Percentiles rank a stretch among this genome's conserved stretches.
Conservation (phyloP, 1,284 basidiomycete genomes). For the Heliocybe sulcata region DNA sequence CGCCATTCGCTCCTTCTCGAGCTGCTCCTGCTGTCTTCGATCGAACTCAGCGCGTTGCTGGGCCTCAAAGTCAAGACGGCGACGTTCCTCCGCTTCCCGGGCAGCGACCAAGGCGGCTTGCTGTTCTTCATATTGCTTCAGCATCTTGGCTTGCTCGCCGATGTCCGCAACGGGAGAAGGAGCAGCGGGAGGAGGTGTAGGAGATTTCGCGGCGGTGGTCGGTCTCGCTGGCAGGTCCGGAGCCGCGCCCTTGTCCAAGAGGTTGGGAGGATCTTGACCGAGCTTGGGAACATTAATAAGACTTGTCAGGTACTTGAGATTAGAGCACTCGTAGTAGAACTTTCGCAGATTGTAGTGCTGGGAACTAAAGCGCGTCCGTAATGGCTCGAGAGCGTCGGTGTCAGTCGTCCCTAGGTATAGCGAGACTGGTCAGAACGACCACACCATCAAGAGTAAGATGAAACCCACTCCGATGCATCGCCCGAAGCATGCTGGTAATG, state of each 20-base stretch:
- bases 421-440: background rate
- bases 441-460: background rate
- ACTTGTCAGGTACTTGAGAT: conserved; percentile 92
- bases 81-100: conserved; percentile 79
- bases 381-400: conserved; percentile 78
- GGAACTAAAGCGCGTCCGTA: conserved; percentile 77
- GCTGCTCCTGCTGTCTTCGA: conserved; percentile 82
- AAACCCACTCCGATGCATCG: conserved; percentile 83
- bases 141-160: conserved; percentile 89
- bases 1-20: conserved; percentile 82
- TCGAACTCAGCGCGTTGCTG: conserved; percentile 89
- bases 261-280: conserved; percentile 92
- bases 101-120: conserved; percentile 77
- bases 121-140: conserved; percentile 96
- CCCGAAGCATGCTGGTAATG: conserved; percentile 94
- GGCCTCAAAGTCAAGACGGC: conserved; percentile 71
- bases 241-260: conserved; percentile 76
- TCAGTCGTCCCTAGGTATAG: conserved; percentile 70
- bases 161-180: conserved; percentile 74
- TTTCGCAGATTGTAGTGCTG: conserved; percentile 90
- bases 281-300: conserved; percentile 96
- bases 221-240: conserved; percentile 89
- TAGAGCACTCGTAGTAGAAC: conserved; percentile 97
- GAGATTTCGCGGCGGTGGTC: conserved; percentile 51
- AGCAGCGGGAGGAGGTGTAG: conserved; percentile 62